phyloP scores from a whole-genome alignment of 306 rosid species.

The cucumber (Cucumis sativus) region DNA sequence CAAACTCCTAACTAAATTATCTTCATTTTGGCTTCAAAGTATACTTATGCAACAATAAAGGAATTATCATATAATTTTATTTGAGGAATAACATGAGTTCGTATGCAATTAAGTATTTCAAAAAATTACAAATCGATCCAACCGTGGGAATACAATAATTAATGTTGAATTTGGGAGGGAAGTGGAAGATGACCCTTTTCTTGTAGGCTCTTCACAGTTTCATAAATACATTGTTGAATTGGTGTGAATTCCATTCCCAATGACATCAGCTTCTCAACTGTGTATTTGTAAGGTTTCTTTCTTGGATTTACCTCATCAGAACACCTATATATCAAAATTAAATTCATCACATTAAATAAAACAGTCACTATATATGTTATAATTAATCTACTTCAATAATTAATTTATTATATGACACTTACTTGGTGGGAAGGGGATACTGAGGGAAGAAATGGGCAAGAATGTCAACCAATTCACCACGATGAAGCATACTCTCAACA shows the following conservation, averaged over 20 bases:
- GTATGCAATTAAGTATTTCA: too few relatives aligned
- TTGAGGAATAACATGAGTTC: too few relatives aligned
- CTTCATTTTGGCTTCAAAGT: too few relatives aligned
- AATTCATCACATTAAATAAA: too few relatives aligned
- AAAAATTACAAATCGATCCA: too few relatives aligned
- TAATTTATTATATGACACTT: slow-evolving; percentile 5
- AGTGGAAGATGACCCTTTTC: slow-evolving; percentile 63
- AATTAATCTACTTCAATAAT: too few relatives aligned
- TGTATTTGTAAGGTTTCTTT: slow-evolving; percentile 49
- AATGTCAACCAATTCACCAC: slow-evolving; percentile 70
- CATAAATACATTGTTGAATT: slow-evolving; percentile 56
- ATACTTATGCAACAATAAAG: too few relatives aligned
- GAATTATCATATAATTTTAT: too few relatives aligned
- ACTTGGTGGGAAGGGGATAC: slow-evolving; percentile 74
- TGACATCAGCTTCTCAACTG: slow-evolving; percentile 51
- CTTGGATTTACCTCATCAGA: slow-evolving; percentile 72
- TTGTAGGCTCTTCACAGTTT: slow-evolving; percentile 67
- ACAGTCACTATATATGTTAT: too few relatives aligned
- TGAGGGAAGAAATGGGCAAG: slow-evolving; percentile 62
- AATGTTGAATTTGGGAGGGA: slow-evolving; percentile 6
- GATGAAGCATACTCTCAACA: slow-evolving; percentile 58
- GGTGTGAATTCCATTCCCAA: slow-evolving; percentile 69
- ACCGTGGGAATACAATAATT: too few relatives aligned
- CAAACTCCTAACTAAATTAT: too few relatives aligned
- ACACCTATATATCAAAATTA: slow-evolving; percentile 25